Evolutionary conservation across 2,329 filamentous ascomycete species (phyloP).

Genomic region (Fusarium bulbicola): DNA sequence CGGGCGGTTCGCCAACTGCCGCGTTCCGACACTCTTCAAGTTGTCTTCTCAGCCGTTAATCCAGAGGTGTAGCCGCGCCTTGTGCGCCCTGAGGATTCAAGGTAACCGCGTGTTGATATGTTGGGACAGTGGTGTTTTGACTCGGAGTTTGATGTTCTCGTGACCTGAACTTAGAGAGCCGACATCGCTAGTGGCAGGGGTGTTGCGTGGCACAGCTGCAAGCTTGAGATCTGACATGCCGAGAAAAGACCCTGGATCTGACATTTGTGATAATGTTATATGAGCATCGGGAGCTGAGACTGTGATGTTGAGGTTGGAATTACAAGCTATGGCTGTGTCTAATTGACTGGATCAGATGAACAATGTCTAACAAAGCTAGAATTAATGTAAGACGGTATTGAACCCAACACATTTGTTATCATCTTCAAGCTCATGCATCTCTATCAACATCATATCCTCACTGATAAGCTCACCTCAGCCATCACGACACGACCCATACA

Average conservation of each 20-base stretch:
- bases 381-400: no score
- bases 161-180: conserved; percentile 12
- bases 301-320: not conserved
- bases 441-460: not conserved
- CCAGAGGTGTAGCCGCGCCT: conserved; percentile 10
- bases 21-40: not conserved
- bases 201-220: conserved; percentile 23
- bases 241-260: conserved; percentile 25
- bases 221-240: conserved; percentile 26
- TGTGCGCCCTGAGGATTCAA: not conserved
- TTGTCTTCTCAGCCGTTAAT: no score
- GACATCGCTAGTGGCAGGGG: conserved; percentile 31
- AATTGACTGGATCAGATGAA: no score
- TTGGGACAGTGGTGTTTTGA: not conserved
- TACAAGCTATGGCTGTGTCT: not conserved
- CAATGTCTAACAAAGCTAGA: accelerated
- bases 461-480: conserved; percentile 34
- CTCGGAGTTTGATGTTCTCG: conserved; percentile 3
- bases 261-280: not conserved
- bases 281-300: not conserved
- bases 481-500: conserved; percentile 16
- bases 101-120: not conserved
- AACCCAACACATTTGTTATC: not conserved
- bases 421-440: not conserved
- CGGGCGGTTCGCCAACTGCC: not conserved